A percentile compares a stretch with the other conserved stretches of the same genome.
Evolutionary conservation across 257 asterid genomes (phyloP).

Genomic region (Solanum pinnatisectum): DNA sequence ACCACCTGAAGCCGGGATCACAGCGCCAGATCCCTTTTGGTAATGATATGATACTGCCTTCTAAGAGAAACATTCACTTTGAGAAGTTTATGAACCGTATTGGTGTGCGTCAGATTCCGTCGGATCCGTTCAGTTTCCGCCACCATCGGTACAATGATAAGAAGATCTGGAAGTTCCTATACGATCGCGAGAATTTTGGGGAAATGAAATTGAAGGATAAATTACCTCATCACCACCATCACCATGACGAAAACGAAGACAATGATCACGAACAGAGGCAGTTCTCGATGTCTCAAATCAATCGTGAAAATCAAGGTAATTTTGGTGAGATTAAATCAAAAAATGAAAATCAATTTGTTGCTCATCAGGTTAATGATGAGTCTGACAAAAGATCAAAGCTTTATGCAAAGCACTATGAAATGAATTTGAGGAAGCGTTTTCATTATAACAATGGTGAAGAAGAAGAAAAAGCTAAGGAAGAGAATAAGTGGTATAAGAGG

Average conservation of each 20-base stretch:
- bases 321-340: not conserved
- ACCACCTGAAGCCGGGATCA: conserved; percentile 10
- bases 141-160: conserved; percentile 3
- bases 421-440: not conserved
- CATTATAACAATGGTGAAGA: not conserved
- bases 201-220: not conserved
- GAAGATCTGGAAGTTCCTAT: not conserved
- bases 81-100: conserved; percentile 8
- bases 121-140: conserved; percentile 21
- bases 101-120: conserved; percentile 8
- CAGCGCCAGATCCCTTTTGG: conserved; percentile 21
- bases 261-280: not conserved
- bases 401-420: not conserved
- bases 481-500: not conserved
- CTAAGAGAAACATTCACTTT: conserved; percentile 30
- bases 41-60: conserved; percentile 32
- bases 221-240: conserved; percentile 11
- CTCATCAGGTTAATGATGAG: not conserved
- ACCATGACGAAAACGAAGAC: conserved; percentile 1
- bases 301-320: not conserved
- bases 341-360: not conserved
- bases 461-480: not conserved
- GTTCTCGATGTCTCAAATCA: not conserved
- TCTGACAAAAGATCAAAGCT: not conserved
- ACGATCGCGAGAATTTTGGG: not conserved